Evolutionary conservation across 2,329 filamentous ascomycete genomes (phyloP).

Genomic region (Pseudogymnoascus sp.): DNA sequence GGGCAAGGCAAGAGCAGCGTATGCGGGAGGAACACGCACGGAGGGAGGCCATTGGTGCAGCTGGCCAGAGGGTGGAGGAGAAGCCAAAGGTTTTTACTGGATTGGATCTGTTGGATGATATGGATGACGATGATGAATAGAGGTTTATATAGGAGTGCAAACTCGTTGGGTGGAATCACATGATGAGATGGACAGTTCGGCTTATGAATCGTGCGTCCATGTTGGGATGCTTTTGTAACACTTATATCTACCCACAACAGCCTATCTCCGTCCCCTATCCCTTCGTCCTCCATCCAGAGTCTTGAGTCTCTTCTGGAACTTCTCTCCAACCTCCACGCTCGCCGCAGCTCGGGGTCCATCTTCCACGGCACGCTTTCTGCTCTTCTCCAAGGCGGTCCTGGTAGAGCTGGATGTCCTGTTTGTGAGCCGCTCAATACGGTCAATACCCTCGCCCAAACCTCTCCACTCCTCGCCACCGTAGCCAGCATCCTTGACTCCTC

Average conservation of each 20-base stretch:
- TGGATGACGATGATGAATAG: slow-evolving; percentile 34
- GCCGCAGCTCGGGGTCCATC: slow-evolving; percentile 64
- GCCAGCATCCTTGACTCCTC: slow-evolving; percentile 42
- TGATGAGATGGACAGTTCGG: too few species aligned
- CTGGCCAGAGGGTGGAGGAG: slow-evolving; percentile 30
- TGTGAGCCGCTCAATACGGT: slow-evolving; percentile 79
- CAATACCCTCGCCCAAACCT: slow-evolving; percentile 74
- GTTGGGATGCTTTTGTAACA: not conserved
- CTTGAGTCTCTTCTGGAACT: slow-evolving; percentile 65
- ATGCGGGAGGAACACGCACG: slow-evolving; percentile 20
- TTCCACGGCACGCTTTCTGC: slow-evolving; percentile 71
- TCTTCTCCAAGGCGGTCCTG: slow-evolving; percentile 65
- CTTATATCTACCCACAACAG: not conserved
- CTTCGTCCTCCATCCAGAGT: slow-evolving; percentile 35
- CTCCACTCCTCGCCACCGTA: slow-evolving; percentile 95
- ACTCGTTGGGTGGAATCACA: too few species aligned
- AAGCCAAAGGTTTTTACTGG: slow-evolving; percentile 32
- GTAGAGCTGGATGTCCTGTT: slow-evolving; percentile 54
- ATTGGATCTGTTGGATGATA: slow-evolving; percentile 35
- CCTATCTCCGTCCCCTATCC: slow-evolving; percentile 29
- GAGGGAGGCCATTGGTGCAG: slow-evolving; percentile 20
- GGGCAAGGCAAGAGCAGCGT: slow-evolving; percentile 29
- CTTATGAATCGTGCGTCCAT: too few species aligned
- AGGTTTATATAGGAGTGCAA: not conserved
- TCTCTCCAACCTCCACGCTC: slow-evolving; percentile 62